Evolutionary conservation across 768 basidiomycete species (phyloP).

Genomic region (Mycena metata): DNA sequence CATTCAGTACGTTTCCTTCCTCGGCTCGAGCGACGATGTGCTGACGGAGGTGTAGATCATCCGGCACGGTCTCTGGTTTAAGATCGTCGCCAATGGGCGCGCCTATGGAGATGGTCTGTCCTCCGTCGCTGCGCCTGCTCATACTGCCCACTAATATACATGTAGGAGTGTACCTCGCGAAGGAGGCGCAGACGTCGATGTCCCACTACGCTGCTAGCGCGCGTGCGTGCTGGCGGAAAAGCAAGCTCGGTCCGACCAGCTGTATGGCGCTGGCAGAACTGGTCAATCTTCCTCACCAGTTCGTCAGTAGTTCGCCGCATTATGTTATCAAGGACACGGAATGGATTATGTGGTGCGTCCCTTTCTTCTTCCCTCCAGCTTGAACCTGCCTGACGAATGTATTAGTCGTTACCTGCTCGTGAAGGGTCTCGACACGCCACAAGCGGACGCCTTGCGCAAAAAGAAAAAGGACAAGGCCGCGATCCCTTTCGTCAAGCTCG

Average conservation of each 20-base stretch:
- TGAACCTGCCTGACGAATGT: background rate
- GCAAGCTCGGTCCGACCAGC: constrained; percentile 58
- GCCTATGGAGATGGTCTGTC: constrained; percentile 71
- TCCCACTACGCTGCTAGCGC: constrained; percentile 53
- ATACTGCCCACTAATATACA: constrained; percentile 6
- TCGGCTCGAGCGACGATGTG: background rate
- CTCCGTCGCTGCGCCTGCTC: background rate
- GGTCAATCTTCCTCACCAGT: constrained; percentile 70
- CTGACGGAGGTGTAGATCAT: constrained; percentile 64
- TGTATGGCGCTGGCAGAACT: constrained; percentile 76
- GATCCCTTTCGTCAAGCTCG: constrained; percentile 62
- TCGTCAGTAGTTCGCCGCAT: constrained; percentile 65
- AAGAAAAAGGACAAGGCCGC: constrained; percentile 36
- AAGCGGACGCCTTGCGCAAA: constrained; percentile 8
- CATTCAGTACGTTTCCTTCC: constrained; percentile 64
- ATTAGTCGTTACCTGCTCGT: constrained; percentile 75
- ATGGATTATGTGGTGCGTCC: constrained; percentile 77
- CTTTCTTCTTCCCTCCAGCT: background rate
- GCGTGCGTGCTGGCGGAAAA: constrained; percentile 64
- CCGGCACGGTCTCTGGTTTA: constrained; percentile 79
- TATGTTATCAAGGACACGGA: constrained; percentile 74
- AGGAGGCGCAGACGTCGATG: constrained; percentile 66
- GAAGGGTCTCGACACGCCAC: constrained; percentile 36
- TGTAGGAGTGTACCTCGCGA: constrained; percentile 77
- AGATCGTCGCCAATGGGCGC: constrained; percentile 67